Base-by-base conservation (phyloP, 2,329 filamentous ascomycete species). In the Remersonia thermophila region DNA sequence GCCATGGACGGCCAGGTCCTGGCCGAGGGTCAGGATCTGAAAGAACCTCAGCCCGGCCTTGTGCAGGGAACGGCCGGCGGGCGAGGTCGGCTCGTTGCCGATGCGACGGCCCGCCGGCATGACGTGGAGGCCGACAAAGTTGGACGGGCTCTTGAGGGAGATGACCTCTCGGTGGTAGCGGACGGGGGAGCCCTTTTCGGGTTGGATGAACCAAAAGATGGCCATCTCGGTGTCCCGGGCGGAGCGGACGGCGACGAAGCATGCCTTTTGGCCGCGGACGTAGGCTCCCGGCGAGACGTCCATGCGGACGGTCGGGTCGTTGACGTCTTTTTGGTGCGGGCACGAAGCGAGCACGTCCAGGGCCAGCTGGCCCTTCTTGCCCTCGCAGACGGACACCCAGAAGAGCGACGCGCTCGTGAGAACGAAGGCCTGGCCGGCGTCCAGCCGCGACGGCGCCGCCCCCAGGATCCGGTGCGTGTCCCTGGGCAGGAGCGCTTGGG, bases 371-470 rank as follows among this genome's bases (percentile, higher is more conserved):
- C 37, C 15, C 14, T 39, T 23, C 37, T 8, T 42, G 27, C 31
- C 27, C n/a, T 45, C 30, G 12, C 27, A 41, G 3, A 36, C 32
- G 38, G 40, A 33, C 46, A 52, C 11, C 57, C 70, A 62, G 25
- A 67, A 57, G 1, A 80, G 37, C 18, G 58, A 59, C 0, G 59
- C 60, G 10, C 63, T 66, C 1, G 76, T 83, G 30, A 83, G 56
- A 8, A 82, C 56, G 38, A 77, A 71, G 2, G 75, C 47, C n/a
- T 71, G 65, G 17, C 61, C 58, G 4, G 60, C 55, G 36, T 66
- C 57, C 2, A 54, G 48, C 1, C 65, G 63, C 39, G 69, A 70
- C 7, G 55, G 47, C 43, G 64, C 63, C 2, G 77, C 49, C 47
- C 80, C 70, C 39, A 84, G 51, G 32, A 84, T 69, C 12, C 44